Evolutionary conservation across 257 asterid species (phyloP).

Genomic region (Solanum appendiculatum): DNA sequence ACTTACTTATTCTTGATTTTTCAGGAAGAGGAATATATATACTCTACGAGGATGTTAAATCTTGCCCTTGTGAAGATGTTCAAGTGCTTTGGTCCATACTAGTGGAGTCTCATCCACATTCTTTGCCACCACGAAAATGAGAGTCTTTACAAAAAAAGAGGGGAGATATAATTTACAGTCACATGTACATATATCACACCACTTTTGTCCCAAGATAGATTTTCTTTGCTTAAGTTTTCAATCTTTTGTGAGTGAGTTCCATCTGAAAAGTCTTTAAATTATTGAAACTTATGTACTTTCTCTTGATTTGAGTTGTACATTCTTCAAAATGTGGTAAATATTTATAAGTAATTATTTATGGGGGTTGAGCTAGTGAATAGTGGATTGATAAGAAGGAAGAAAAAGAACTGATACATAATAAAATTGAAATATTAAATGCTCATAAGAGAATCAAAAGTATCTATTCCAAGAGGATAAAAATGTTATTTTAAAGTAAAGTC

Average conservation of each 20-base stretch:
- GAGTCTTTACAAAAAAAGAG: slow-evolving; percentile 1
- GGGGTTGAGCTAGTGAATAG: not conserved
- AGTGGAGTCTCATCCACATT: slow-evolving; percentile 73
- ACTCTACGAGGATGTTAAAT: slow-evolving; percentile 89
- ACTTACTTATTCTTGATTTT: not conserved
- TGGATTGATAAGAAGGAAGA: not conserved
- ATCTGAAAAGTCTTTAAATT: slow-evolving; percentile 21
- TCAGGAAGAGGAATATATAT: slow-evolving; percentile 87
- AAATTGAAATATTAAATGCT: not conserved
- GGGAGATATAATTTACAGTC: slow-evolving; percentile 6
- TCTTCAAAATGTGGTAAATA: not conserved
- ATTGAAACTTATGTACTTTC: slow-evolving; percentile 6
- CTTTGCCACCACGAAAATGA: slow-evolving; percentile 51
- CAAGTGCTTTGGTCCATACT: slow-evolving; percentile 91
- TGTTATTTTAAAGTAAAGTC: not conserved
- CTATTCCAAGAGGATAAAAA: not conserved
- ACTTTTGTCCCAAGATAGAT: not conserved
- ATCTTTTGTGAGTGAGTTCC: slow-evolving; percentile 18
- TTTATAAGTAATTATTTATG: not conserved
- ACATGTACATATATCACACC: slow-evolving; percentile 27
- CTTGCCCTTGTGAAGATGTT: slow-evolving; percentile 90
- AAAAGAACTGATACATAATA: not conserved
- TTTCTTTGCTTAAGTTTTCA: slow-evolving; percentile 9
- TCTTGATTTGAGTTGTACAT: not conserved
- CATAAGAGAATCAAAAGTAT: not conserved